phyloP scores from a whole-genome alignment of 331 rosid species.

The Telfairia occidentalis region DNA sequence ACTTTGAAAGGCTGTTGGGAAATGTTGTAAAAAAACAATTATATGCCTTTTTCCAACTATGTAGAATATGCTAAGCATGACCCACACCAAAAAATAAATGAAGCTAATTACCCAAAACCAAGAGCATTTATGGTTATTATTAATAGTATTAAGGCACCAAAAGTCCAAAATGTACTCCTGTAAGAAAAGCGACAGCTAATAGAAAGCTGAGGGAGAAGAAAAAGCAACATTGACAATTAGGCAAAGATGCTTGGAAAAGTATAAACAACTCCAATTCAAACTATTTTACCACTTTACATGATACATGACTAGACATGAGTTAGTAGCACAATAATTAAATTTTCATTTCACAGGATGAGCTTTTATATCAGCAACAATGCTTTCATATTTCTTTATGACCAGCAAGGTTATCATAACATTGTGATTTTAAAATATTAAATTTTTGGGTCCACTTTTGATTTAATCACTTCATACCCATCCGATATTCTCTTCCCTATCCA shows the following conservation, averaged over 20 bases:
- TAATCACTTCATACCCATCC: background rate
- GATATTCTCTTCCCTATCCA: background rate
- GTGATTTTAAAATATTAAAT: background rate
- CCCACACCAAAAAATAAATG: background rate
- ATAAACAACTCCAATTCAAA: background rate
- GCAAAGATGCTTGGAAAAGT: constrained; percentile 1
- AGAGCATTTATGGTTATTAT: background rate
- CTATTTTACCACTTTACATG: background rate
- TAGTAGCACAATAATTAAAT: background rate
- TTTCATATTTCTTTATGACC: background rate
- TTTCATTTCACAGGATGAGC: background rate
- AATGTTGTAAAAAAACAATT: background rate
- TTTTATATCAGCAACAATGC: background rate
- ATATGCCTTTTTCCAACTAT: too few species aligned
- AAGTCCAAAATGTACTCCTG: background rate
- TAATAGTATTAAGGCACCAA: background rate
- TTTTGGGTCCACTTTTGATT: background rate
- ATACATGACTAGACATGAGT: background rate
- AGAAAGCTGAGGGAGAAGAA: background rate
- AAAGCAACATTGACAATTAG: constrained; percentile 2
- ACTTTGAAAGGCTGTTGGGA: background rate
- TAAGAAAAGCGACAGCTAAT: background rate
- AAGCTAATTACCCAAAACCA: background rate
- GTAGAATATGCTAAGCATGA: background rate
- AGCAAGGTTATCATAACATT: background rate